Base-by-base conservation (phyloP, 306 rosid genomes). In the Malus asiatica region DNA sequence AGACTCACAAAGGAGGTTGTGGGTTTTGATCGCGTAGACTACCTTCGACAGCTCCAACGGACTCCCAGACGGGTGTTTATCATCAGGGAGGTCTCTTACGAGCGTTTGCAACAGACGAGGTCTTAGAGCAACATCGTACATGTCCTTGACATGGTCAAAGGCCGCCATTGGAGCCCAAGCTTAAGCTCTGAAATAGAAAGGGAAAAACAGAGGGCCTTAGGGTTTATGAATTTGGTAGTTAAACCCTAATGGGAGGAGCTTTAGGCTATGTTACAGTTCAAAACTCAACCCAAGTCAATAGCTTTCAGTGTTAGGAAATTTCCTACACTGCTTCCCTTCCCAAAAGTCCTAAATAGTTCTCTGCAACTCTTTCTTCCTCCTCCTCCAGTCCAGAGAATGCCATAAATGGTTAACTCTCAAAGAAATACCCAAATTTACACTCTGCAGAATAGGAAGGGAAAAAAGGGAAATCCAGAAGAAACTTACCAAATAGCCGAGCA, bases 51-150 rank as follows among this genome's bases (percentile, higher is more conserved):
- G 82, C 25, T 86, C 78, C 0, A 86, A 81, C 8, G 87, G 84
- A 77, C 79, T 78, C 20, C 71, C 65, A 44, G 86, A 88, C 2
- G 87, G 76, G 20, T 67, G 78, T 3, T 81, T 84, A 4, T 76
- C 73, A 40, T 84, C 85, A 3, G 96, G 97, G 27, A 92, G 78
- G 58, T 89, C 91, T 61, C 82, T 81, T 63, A 86, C 65, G 35
- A 95, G 84, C 38, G 83, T 71, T 4, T 61, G 82, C 66, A 95
- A 88, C 84, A 92, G 68, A 18, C 97, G 92, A 16, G 97, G 98
- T 70, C 86, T 89, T 75, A 92, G 71, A 3, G 91, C 86, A 44
- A 78, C 87, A 62, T 95, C 96, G 78, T 92, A 67, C 96, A 95
- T 86, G 85, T 82, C 75, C 18, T 73, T 71, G 16, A 89, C 68